phyloP scores from a whole-genome alignment of 495 filamentous ascomycete genomes.

The Neurospora discreta region DNA sequence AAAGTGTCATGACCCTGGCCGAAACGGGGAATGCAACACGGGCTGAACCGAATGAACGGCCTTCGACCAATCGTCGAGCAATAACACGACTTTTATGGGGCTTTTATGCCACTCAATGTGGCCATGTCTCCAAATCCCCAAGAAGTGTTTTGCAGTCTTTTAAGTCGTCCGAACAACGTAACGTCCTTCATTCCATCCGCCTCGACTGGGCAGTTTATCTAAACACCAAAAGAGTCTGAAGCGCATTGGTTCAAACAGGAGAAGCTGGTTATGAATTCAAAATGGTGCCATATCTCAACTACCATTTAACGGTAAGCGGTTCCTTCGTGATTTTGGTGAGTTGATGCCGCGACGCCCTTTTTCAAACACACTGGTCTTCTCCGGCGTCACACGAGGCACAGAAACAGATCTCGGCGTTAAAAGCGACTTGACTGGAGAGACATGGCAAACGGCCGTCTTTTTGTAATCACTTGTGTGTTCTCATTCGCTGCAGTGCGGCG shows the following conservation, averaged over 20 bases:
- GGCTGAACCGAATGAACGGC: conserved; percentile 4
- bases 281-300: not conserved
- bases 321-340: not conserved
- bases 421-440: not conserved
- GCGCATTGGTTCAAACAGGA: not conserved
- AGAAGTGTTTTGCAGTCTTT: not conserved
- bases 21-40: conserved; percentile 21
- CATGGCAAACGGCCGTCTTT: not conserved
- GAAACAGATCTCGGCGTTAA: not conserved
- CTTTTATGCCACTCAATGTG: not conserved
- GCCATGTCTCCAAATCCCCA: not conserved
- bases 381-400: not conserved
- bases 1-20: conserved; percentile 19
- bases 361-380: not conserved
- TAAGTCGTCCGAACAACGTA: not conserved
- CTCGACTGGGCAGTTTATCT: not conserved
- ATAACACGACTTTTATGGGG: not conserved
- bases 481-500: not conserved
- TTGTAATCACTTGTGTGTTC: not conserved
- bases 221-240: not conserved
- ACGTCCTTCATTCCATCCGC: not conserved
- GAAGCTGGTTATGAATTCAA: not conserved
- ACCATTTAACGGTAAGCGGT: not conserved
- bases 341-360: not conserved
- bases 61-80: not conserved